Base-by-base conservation (phyloP, 768 basidiomycete species). In the Dendrothele bispora region DNA sequence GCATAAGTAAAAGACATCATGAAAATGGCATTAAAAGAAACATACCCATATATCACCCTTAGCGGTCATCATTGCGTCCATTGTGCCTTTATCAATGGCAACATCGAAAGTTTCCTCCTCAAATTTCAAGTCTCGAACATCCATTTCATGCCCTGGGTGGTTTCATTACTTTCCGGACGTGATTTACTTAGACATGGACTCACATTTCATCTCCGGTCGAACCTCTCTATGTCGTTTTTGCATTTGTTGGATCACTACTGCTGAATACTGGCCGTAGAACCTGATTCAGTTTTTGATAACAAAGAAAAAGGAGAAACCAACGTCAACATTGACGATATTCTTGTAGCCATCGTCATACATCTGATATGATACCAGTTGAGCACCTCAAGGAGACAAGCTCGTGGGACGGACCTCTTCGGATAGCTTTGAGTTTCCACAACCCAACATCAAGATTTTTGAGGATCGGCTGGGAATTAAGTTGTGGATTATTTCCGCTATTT, bases 311-410 rank as follows among this genome's bases (percentile, higher is more conserved):
- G 34, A 27, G n/a, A 29, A 22, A 60, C 78, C 55, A 53, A 89
- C 89, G 51, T 93, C 91, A 14, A 82, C 70, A 60, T 92, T 93
- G 52, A 84, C 77, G 41, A 94, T 87, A 50, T 86, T 82, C 53
- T 70, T 79, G 65, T 91, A 94, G 2, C 89, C 89, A 54, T 90
- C 88, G 51, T 91, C 85, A 73, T 86, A 92, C 88, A 93, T 88
- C 86, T 91, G 41, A n/a, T 5, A 12, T 24, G 5, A 8, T 32
- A 20, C 17, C 2, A 14, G 43, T 17, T 28, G 15, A 4, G 14
- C n/a, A 18, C 28, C 7, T 40, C 21, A 39, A 25, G 25, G 38
- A 8, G n/a, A 35, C 5, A n/a, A 30, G 4, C n/a, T n/a, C n/a
- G n/a, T n/a, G n/a, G 11, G 17, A 63, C 74, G 18, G 53, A 89